These are phyloP conservation scores for Leccinum variicolor DNA, from an alignment of 768 basidiomycete species.

Conservation along the genomic window DNA sequence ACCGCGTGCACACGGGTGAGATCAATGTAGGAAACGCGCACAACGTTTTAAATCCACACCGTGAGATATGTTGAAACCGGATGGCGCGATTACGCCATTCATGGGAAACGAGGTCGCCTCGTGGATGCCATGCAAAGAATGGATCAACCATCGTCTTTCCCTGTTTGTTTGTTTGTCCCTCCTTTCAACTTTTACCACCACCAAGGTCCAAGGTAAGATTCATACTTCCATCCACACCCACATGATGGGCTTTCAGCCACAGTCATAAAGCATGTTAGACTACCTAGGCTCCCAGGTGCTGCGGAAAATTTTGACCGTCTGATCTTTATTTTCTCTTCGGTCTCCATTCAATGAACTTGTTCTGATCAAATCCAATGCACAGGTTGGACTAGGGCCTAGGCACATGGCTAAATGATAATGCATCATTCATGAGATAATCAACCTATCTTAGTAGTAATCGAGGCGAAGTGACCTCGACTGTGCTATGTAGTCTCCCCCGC, in stretches of 20 bases:
- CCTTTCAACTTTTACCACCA: no score
- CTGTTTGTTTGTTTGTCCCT: neutral
- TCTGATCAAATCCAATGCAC: conserved; percentile 1
- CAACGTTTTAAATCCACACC: conserved; percentile 18
- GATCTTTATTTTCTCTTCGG: neutral
- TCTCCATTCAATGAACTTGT: neutral
- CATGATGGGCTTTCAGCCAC: conserved; percentile 18
- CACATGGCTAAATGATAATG: neutral
- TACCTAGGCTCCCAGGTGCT: conserved; percentile 26
- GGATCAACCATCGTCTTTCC: neutral
- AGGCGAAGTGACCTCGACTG: neutral
- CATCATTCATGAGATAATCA: neutral
- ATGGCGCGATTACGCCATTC: conserved; percentile 23
- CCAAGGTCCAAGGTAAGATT: neutral
- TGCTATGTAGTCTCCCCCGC: neutral
- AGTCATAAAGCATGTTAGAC: conserved; percentile 33
- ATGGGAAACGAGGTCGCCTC: conserved; percentile 28
- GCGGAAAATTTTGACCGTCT: conserved; percentile 17
- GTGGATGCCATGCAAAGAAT: conserved; percentile 16
- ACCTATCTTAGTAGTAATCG: neutral
- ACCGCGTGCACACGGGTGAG: neutral
- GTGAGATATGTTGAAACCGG: conserved; percentile 13
- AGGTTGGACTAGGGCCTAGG: neutral
- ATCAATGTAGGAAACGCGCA: conserved; percentile 8
- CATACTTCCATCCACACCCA: neutral